Base-by-base conservation (phyloP, 306 rosid genomes). In the Coriaria nepalensis region DNA sequence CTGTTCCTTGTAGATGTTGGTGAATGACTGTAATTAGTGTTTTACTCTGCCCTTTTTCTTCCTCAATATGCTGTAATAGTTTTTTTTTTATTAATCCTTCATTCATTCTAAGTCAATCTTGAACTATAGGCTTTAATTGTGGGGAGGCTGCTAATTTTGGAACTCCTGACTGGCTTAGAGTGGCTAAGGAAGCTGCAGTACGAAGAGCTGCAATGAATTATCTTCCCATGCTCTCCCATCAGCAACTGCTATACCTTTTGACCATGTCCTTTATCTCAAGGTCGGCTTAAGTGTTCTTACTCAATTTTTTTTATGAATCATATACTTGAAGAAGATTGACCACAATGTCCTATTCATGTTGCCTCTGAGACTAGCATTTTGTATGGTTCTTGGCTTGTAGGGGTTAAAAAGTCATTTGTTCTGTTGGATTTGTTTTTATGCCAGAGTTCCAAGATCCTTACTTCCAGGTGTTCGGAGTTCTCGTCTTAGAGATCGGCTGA, bases 71-170 rank as follows among this genome's bases (percentile, higher is more conserved):
- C 40, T 45, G 7, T 53, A 37, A 37, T 29, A 60, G 14, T 47
- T 4, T 50, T 29, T 14, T 13, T 52, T 67, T 59, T 20, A 20
- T 20, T 20, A 20, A 20, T 20, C 29, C 29, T 1, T 20, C 1
- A 20, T 20, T 20, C 29, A 32, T 32, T 32, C 11, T 39, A 50
- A 39, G 10, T 37, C 14, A 15, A 6, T 41, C 38, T 33, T 56
- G 56, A 56, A 52, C 57, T 58, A 12, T 65, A 90, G 98, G 98
- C 63, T 90, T 90, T 68, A 90, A 77, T 66, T 90, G 98, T 59
- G 98, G 98, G 62, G 98, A 90, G 71, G 98, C 98, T 71, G 98
- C 98, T 65, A 90, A 90, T 70, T 85, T 90, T 59, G 98, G 87
- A 69, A 90, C 98, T 67, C 94, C 98, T 54, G 81, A 77, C 37